A percentile compares a stretch with the other conserved stretches of the same genome.
Evolutionary conservation across 169 alveolate genomes (phyloP).

Genomic region (Plasmodium reichenowi): DNA sequence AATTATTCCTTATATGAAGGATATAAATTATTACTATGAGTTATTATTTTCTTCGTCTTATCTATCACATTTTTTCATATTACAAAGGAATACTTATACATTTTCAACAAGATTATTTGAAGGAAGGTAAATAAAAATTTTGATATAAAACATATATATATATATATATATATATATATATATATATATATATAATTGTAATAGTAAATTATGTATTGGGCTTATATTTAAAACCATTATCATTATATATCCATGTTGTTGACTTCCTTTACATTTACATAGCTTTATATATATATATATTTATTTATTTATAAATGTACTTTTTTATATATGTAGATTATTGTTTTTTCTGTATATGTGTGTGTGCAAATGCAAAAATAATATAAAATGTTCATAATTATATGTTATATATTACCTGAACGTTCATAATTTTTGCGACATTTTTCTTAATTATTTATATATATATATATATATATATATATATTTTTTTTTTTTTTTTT

Average conservation of each 20-base stretch:
- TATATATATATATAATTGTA: neutral
- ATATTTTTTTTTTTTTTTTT: neutral
- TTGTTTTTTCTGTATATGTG: too few relatives aligned
- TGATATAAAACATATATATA: neutral
- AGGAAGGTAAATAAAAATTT: conserved; percentile 28
- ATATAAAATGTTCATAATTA: too few relatives aligned
- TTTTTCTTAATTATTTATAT: too few relatives aligned
- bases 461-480: too few relatives aligned
- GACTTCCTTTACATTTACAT: too few relatives aligned
- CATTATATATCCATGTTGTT: too few relatives aligned
- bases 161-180: conserved; percentile 7
- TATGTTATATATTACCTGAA: too few relatives aligned
- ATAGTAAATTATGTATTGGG: too few relatives aligned
- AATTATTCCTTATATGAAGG: conserved; percentile 42
- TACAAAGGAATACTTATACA: conserved; percentile 33
- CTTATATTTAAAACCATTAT: too few relatives aligned
- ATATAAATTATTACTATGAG: conserved; percentile 56
- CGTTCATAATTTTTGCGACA: too few relatives aligned
- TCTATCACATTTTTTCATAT: conserved; percentile 27
- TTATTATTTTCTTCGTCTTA: conserved; percentile 64
- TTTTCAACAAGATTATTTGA: conserved; percentile 72
- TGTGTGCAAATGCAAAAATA: too few relatives aligned
- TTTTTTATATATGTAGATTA: neutral
- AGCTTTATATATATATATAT: too few relatives aligned
- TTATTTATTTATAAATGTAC: neutral